Conservation (phyloP, 1,139 yeast species). For the Nakaseomyces delphensis region DNA sequence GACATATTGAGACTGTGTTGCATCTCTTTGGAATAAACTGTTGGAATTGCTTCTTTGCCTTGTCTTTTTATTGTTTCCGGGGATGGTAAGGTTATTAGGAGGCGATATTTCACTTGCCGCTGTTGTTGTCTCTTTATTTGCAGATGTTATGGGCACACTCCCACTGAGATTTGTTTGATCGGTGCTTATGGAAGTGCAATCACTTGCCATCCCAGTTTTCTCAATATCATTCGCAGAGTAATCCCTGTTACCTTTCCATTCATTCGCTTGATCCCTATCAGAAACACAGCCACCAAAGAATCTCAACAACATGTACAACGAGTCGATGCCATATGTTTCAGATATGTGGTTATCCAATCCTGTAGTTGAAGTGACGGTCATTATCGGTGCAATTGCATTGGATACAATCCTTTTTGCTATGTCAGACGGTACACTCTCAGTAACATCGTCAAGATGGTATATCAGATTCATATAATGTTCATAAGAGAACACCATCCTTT, state of each 20-base stretch:
- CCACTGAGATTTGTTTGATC: conserved; percentile 3
- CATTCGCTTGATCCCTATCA: conserved; percentile 31
- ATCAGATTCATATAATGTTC: conserved; percentile 29
- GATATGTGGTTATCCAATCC: conserved; percentile 24
- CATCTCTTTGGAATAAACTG: conserved; percentile 28
- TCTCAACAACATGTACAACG: conserved; percentile 27
- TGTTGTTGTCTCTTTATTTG: not conserved
- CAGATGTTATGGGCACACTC: not conserved
- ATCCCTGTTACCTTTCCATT: conserved; percentile 7
- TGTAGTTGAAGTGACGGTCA: conserved; percentile 27
- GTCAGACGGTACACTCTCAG: conserved; percentile 27
- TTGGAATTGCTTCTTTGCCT: conserved; percentile 23
- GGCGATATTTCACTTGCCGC: too few relatives aligned
- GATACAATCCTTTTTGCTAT: conserved; percentile 29
- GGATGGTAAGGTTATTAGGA: conserved; percentile 2
- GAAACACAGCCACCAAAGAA: conserved; percentile 31
- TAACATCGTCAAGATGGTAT: conserved; percentile 23
- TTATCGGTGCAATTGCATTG: conserved; percentile 31
- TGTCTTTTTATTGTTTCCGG: not conserved
- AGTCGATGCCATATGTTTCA: conserved; percentile 24
- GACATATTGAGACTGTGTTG: conserved; percentile 34
- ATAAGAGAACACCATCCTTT: conserved; percentile 20
- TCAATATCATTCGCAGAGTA: conserved; percentile 3
- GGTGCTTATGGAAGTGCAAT: not conserved
- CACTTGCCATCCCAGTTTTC: not conserved